Evolutionary conservation across 306 rosid species (phyloP).

Genomic region (Quercus aquifolioides): DNA sequence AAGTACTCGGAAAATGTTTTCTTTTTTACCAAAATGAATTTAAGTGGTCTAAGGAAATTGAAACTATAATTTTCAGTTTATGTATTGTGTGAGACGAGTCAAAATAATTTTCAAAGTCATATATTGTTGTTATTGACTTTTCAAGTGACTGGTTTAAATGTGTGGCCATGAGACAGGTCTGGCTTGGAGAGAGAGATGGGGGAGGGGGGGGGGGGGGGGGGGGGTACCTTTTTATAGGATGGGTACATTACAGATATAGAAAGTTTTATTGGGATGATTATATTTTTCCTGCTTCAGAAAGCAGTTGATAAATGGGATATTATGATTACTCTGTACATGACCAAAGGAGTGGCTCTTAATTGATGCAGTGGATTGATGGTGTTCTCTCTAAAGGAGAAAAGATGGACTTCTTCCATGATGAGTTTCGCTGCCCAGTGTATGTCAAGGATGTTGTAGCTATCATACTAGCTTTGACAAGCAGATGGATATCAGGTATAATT

Average conservation of each 20-base stretch:
- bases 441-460: slow-evolving; percentile 70
- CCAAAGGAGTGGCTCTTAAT: slow-evolving; percentile 17
- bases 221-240: background rate
- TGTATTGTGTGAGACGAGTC: background rate
- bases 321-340: slow-evolving; percentile 14
- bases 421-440: slow-evolving; percentile 85
- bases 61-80: background rate
- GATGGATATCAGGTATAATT: slow-evolving; percentile 70
- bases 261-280: background rate
- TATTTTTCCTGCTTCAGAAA: slow-evolving; percentile 1
- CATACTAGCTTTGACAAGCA: slow-evolving; percentile 55
- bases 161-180: background rate
- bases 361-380: slow-evolving; percentile 83
- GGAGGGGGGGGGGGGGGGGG: background rate
- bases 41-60: background rate
- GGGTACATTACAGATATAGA: background rate
- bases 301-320: slow-evolving; percentile 7
- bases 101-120: too few species aligned
- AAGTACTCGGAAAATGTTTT: background rate
- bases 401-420: slow-evolving; percentile 69
- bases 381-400: slow-evolving; percentile 61
- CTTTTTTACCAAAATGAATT: background rate
- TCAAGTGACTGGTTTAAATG: background rate
- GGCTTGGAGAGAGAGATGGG: background rate
- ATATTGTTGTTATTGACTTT: too few species aligned